These are phyloP conservation scores for Lonicera japonica DNA, from an alignment of 129 eudicot species.

Conservation along the genomic window DNA sequence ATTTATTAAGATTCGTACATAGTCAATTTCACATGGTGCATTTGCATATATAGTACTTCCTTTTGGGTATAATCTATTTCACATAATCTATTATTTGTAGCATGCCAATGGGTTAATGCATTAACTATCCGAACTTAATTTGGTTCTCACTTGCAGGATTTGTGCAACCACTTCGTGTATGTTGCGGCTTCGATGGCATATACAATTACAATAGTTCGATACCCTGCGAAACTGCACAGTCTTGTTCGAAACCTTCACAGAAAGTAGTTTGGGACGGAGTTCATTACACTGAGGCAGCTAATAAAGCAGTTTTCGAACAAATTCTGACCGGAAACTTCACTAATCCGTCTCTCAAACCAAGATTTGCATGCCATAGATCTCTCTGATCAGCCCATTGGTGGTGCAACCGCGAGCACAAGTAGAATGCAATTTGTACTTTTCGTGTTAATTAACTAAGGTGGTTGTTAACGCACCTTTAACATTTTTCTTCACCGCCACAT, in stretches of 20 bases:
- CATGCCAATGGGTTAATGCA: too few relatives aligned
- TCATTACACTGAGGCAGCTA: constrained; percentile 10
- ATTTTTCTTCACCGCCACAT: too few relatives aligned
- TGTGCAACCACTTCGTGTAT: not conserved
- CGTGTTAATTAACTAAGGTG: too few relatives aligned
- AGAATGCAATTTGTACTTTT: not conserved
- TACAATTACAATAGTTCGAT: constrained; percentile 1
- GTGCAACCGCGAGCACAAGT: not conserved
- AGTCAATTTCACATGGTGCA: too few relatives aligned
- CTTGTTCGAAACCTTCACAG: not conserved
- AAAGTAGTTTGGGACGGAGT: constrained; percentile 3
- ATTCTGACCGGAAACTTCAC: not conserved
- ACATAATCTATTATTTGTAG: too few relatives aligned
- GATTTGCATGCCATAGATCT: constrained; percentile 3
- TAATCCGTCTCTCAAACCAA: not conserved
- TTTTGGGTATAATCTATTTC: not conserved
- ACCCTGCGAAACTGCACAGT: not conserved
- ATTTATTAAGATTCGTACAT: too few relatives aligned
- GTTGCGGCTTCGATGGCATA: constrained; percentile 7
- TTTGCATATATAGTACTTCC: not conserved
- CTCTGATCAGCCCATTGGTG: not conserved
- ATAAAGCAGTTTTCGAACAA: not conserved
- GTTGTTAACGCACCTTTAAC: too few relatives aligned
- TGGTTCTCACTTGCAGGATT: not conserved
- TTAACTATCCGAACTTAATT: too few relatives aligned